phyloP scores from a whole-genome alignment of 345 rosid species.

The Hibiscus mutabilis region DNA sequence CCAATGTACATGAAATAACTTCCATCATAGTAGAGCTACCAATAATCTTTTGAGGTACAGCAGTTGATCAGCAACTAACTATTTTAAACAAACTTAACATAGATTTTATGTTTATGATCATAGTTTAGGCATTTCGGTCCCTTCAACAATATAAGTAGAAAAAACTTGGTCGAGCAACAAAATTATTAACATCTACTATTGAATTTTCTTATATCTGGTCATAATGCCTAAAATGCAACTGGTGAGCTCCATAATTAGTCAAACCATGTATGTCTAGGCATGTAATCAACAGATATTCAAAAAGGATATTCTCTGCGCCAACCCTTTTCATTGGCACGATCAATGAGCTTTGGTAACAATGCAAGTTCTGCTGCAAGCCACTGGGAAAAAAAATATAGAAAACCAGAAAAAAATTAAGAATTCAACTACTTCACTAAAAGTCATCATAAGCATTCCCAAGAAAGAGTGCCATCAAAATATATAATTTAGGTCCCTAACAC shows the following conservation, averaged over 20 bases:
- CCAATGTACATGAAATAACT: not conserved
- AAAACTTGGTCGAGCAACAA: not conserved
- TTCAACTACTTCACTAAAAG: not conserved
- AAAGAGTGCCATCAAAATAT: not conserved
- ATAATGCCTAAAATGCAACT: not conserved
- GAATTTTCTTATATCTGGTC: not conserved
- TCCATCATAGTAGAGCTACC: not conserved
- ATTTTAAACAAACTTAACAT: not conserved
- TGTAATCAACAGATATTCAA: not conserved
- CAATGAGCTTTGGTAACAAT: constrained; percentile 49
- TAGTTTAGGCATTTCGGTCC: not conserved
- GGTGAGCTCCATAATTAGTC: not conserved
- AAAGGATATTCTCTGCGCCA: constrained; percentile 96
- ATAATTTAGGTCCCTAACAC: not conserved
- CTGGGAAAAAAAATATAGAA: constrained; percentile 24
- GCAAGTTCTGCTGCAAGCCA: constrained; percentile 63
- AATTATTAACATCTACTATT: not conserved
- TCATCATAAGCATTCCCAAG: not conserved
- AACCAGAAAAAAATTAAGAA: not conserved
- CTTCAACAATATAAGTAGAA: not conserved
- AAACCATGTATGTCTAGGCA: not conserved
- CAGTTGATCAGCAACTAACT: not conserved
- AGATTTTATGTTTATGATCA: not conserved
- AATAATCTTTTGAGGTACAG: not conserved
- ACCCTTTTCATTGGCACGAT: constrained; percentile 82